Evolutionary conservation across 306 rosid genomes (phyloP), one percentile per base, ranked within the genome.

Genomic region (Cicer judaicum): DNA sequence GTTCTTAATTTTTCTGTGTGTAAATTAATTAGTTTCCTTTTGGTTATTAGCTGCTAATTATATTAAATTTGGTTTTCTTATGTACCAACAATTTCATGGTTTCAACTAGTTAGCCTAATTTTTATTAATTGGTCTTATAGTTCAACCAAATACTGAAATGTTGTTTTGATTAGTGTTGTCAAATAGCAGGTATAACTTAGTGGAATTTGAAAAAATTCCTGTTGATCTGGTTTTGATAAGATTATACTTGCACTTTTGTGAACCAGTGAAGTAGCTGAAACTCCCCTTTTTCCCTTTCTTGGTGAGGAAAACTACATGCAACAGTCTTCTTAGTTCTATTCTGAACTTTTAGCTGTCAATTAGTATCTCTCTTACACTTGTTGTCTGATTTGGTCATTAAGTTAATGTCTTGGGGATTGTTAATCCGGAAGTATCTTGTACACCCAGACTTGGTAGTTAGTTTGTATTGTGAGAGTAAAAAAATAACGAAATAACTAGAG

Each of bases 1-100:
- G 0, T 46, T 18, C 12, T 60, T 68, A 8, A 14, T 24, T 4
- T 1, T 13, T 14, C 7, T 3, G 49, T 21, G 15, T 49, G 1
- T 60, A 10, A 65, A 6, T 52, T 65, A 19, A 42, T 18, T 40
- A 38, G 13, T 56, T 52, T 13, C 47, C 13, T 38, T 29, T 29
- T 18, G 39, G 34, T 79, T 44, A 53, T 59, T 64, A 16, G 55
- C 67, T 56, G 8, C 29, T 44, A 43, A 50, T 49, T 66, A 15
- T 44, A 64, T 13, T 10, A 12, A 43, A 21, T 7, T 56, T 68
- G 38, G 36, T 4, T 34, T 77, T 36, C 8, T 49, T 49, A 2
- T 77, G 57, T 66, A 64, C 34, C 47, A 2, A 10, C 15, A 53
- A 16, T 71, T 63, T 55, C 8, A 14, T 78, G 66, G 19, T 71